Base-by-base conservation (phyloP, 768 basidiomycete genomes). In the Mycena leptocephala region DNA sequence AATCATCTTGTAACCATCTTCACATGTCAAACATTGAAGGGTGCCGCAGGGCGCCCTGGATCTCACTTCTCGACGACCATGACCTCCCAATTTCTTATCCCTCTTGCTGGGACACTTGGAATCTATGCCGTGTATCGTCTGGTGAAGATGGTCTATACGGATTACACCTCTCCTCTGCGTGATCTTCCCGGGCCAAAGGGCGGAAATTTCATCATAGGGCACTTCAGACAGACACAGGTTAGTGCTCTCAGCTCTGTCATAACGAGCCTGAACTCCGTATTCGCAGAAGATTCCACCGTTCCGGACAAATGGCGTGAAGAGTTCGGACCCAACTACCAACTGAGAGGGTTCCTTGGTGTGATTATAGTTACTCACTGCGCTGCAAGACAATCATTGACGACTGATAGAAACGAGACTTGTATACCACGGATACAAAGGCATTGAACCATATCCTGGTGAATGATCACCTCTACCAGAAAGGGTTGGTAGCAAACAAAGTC, bases 381-480 rank as follows among this genome's bases (percentile, higher is more conserved):
- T 30, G 7, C 3, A 20, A 41, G 11, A 10, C 28, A 28, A 46
- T 24, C 24, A 22, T 20, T 64, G n/a, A 64, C 41, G 3, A 18
- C 59, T 48, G 11, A 13, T 46, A 71, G 70, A 63, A 32, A 28
- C 70, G 70, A 11, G 59, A 61, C 8, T 20, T 71, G 46, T 71
- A 62, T 11, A 71, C 70, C 2, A 35, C 59, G 9, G 70, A 71
- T 26, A 62, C 59, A 2, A 71, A 30, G 16, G 70, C 70, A 11
- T 26, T 71, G 59, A 62, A n/a, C 46, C 70, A 71, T 16, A 71
- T 71, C n/a, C 33, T 71, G 16, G 20, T 39, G 4, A 63, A 71
- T 30, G 59, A 63, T n/a, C 8, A 26, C 16, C 11, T 63, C 1
- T 71, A 71, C 16, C 70, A 71, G 70, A 71, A 71, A 53, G 70